Percentiles rank a stretch among this genome's conserved stretches.
Conservation (phyloP, 352 stramenopile species). For the Pythium grandisporangium region DNA sequence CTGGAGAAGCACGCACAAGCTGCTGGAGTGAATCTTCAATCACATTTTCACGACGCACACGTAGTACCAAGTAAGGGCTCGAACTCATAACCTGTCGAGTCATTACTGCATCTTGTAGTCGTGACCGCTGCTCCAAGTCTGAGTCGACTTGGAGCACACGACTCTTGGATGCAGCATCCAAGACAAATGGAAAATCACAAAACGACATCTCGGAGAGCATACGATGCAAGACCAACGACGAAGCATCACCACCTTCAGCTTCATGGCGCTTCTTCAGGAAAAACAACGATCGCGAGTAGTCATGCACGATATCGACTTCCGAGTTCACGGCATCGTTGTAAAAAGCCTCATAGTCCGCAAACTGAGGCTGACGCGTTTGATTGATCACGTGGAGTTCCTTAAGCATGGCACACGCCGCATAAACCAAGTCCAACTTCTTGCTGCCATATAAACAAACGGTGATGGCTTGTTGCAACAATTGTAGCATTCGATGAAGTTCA, state of each 20-base stretch:
- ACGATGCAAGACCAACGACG: constrained; percentile 21
- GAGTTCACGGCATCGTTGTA: constrained; percentile 81
- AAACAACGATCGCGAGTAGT: constrained; percentile 66
- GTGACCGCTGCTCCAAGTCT: constrained; percentile 54
- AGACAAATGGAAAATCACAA: constrained; percentile 72
- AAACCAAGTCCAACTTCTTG: constrained; percentile 69
- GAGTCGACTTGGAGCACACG: constrained; percentile 71
- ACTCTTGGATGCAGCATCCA: constrained; percentile 74
- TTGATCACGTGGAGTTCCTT: constrained; percentile 68
- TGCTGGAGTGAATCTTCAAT: constrained; percentile 69
- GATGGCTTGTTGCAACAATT: constrained; percentile 71
- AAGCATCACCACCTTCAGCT: constrained; percentile 3
- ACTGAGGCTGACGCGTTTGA: constrained; percentile 20
- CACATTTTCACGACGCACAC: constrained; percentile 62
- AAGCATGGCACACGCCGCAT: constrained; percentile 54
- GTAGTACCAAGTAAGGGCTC: constrained; percentile 54
- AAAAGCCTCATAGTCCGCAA: constrained; percentile 63
- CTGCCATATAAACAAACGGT: constrained; percentile 64
- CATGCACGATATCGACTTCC: constrained; percentile 71
- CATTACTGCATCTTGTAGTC: constrained; percentile 43
- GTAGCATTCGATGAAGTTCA: constrained; percentile 50
- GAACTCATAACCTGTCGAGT: constrained; percentile 21
- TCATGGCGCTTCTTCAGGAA: constrained; percentile 54
- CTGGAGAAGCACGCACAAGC: constrained; percentile 45
- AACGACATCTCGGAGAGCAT: constrained; percentile 76